These are phyloP conservation scores for Trametes cinnabarina DNA, from an alignment of 768 basidiomycete genomes.

Conservation along the genomic window DNA sequence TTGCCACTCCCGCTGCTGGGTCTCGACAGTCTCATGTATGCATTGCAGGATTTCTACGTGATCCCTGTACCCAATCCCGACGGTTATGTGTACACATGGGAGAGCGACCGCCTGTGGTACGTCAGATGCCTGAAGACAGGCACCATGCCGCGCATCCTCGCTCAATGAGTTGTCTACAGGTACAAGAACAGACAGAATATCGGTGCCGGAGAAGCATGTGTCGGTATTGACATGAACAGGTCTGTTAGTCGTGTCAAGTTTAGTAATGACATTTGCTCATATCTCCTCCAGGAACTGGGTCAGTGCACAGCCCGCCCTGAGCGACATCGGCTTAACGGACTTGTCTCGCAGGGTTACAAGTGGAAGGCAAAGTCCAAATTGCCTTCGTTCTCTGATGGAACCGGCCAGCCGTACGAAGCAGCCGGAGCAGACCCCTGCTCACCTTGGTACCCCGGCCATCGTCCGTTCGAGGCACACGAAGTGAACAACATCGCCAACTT, in stretches of 20 bases:
- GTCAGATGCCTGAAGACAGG: constrained; percentile 7
- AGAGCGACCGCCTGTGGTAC: constrained; percentile 62
- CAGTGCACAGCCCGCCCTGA: constrained; percentile 12
- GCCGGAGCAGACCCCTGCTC: constrained; percentile 55
- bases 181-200: constrained; percentile 70
- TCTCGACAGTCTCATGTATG: no score
- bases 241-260: constrained; percentile 25
- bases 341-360: constrained; percentile 58
- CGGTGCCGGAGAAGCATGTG: constrained; percentile 48
- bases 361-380: constrained; percentile 47
- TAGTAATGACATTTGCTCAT: background rate
- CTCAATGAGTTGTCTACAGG: constrained; percentile 31
- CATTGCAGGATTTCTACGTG: constrained; percentile 58
- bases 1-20: background rate
- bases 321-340: background rate
- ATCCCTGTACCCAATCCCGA: constrained; percentile 69
- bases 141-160: background rate
- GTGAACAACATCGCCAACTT: constrained; percentile 73
- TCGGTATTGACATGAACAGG: constrained; percentile 80
- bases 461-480: constrained; percentile 76
- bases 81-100: constrained; percentile 76
- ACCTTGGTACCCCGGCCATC: constrained; percentile 71
- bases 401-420: background rate
- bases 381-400: constrained; percentile 15
- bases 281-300: constrained; percentile 57